These are phyloP conservation scores for Silene coronaria DNA, from an alignment of 179 eudicot species.

Conservation along the genomic window DNA sequence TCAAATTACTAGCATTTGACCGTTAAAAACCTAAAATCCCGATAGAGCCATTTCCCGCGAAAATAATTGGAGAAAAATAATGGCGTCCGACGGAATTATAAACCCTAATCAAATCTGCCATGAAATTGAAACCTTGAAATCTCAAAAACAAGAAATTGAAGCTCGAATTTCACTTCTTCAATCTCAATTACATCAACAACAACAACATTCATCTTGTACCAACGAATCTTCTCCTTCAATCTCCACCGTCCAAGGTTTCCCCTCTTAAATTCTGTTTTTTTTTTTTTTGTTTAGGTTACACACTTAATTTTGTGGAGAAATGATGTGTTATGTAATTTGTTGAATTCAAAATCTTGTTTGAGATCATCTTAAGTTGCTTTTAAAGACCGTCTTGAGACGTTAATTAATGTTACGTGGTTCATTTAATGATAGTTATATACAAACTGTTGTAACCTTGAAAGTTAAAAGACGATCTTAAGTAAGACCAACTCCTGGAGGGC, in stretches of 20 bases:
- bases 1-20: neutral
- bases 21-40: neutral
- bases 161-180: constrained; percentile 55
- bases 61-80: constrained; percentile 1
- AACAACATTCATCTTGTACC: constrained; percentile 1
- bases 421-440: neutral
- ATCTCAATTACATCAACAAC: constrained; percentile 45
- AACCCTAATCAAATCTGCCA: constrained; percentile 30
- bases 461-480: too few relatives aligned
- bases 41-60: neutral
- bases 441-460: neutral
- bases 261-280: neutral
- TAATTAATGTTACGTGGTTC: too few relatives aligned
- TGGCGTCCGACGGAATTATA: constrained; percentile 35
- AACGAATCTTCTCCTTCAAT: constrained; percentile 19
- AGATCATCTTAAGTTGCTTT: too few relatives aligned
- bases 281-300: neutral
- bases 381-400: too few relatives aligned
- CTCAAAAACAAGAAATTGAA: constrained; percentile 49
- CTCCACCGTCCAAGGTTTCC: constrained; percentile 43
- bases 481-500: too few relatives aligned
- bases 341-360: too few relatives aligned
- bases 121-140: constrained; percentile 49
- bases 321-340: too few relatives aligned
- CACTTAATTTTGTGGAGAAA: neutral